Evolutionary conservation across 179 eudicot genomes (phyloP).

Genomic region (Amaranthus tricolor): DNA sequence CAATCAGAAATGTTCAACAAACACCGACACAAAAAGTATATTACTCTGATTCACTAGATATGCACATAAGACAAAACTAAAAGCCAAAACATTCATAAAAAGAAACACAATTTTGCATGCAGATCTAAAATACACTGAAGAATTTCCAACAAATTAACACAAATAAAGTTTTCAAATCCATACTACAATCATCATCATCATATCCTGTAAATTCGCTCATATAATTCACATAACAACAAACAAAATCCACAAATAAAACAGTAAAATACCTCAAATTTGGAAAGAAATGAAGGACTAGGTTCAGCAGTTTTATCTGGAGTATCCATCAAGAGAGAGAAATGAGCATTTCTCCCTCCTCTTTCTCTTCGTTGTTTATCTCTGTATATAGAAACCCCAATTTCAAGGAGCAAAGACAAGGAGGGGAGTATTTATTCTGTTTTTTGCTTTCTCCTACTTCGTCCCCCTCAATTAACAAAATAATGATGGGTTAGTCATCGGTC

Average conservation of each 20-base stretch:
- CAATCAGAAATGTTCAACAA: no score
- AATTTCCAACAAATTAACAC: not conserved
- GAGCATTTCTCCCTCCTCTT: not conserved
- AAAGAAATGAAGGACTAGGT: constrained; percentile 21
- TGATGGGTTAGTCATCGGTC: no score
- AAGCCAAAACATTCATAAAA: not conserved
- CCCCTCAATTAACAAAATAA: no score
- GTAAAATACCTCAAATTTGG: constrained; percentile 33
- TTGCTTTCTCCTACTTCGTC: no score
- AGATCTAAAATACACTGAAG: constrained; percentile 24
- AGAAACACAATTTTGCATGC: constrained; percentile 11
- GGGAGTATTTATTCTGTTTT: no score
- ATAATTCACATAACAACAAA: not conserved
- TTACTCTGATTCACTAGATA: not conserved
- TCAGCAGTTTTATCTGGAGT: constrained; percentile 26
- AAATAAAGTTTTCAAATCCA: no score
- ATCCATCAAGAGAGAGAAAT: constrained; percentile 25
- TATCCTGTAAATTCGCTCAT: not conserved
- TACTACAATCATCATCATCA: not conserved
- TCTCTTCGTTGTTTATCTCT: no score
- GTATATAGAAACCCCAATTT: no score
- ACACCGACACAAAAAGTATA: not conserved
- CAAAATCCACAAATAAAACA: constrained; percentile 3
- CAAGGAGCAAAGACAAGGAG: no score
- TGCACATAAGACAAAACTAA: not conserved